Conservation (phyloP, 371 early-diverging fungal genomes). For the Dinochytrium kinnereticum region DNA sequence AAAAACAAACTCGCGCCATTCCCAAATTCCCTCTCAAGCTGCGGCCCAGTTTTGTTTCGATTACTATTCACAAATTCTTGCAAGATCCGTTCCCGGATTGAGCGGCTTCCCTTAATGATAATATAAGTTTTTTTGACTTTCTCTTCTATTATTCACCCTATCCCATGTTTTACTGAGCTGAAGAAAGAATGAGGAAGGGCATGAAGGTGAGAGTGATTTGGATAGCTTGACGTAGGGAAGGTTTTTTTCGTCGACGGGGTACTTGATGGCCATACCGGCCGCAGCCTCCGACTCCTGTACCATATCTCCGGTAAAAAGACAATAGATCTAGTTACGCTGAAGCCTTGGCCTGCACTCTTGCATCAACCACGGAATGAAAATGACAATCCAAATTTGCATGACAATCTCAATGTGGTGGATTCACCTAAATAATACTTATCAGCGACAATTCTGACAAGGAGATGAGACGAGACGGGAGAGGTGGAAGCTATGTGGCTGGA, state of each 20-base stretch:
- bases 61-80: slow-evolving; percentile 56
- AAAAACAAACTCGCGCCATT: slow-evolving; percentile 63
- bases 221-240: slow-evolving; percentile 1
- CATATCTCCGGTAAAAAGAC: background rate
- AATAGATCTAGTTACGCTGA: no score
- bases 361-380: background rate
- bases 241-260: slow-evolving; percentile 1
- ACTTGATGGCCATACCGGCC: background rate
- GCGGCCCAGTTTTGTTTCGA: slow-evolving; percentile 58
- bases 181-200: slow-evolving; percentile 34
- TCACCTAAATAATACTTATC: no score
- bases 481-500: no score
- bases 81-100: slow-evolving; percentile 55
- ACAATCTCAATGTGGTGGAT: background rate
- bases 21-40: slow-evolving; percentile 59
- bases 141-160: slow-evolving; percentile 28
- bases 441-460: no score
- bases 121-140: background rate
- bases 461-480: no score
- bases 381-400: background rate
- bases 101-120: slow-evolving; percentile 44
- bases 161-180: slow-evolving; percentile 57
- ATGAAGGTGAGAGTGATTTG: background rate
- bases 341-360: no score
- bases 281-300: background rate